Evolutionary conservation across 345 rosid genomes (phyloP).

Genomic region (Excoecaria cochinchinensis): DNA sequence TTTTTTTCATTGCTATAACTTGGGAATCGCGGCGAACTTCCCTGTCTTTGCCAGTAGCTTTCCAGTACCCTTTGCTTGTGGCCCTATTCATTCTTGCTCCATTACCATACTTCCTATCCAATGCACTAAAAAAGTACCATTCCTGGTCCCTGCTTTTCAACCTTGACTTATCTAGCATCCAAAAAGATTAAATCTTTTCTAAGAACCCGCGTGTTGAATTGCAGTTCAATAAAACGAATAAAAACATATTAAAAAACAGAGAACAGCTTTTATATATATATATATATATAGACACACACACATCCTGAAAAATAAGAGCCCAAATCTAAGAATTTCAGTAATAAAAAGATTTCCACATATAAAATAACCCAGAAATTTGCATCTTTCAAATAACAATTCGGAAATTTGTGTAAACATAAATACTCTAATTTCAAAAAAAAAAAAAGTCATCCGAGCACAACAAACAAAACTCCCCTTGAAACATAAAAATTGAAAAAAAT

Average conservation of each 20-base stretch:
- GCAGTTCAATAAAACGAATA: not conserved
- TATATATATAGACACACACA: not conserved
- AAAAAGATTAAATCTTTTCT: not conserved
- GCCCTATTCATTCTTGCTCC: conserved; percentile 61
- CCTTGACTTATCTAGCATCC: conserved; percentile 42
- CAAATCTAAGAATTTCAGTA: not conserved
- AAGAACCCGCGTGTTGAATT: not conserved
- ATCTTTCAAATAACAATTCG: not conserved
- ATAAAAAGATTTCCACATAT: not conserved
- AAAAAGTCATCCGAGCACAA: not conserved
- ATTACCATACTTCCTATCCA: conserved; percentile 79
- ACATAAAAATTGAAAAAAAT: not conserved
- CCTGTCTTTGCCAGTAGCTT: conserved; percentile 60
- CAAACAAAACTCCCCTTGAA: not conserved
- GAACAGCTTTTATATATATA: too few species aligned
- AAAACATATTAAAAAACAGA: not conserved
- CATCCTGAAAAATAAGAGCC: not conserved
- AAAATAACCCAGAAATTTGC: not conserved
- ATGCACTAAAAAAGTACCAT: conserved; percentile 72
- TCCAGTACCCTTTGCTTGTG: conserved; percentile 70
- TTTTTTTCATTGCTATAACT: conserved; percentile 63
- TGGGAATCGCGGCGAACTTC: conserved; percentile 35
- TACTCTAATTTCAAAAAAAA: not conserved
- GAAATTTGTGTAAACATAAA: not conserved
- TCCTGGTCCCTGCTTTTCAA: conserved; percentile 73